Evolutionary conservation across 176 grass and related monocot species (phyloP), one percentile per base, ranked within the genome.

Genomic region (Carex littledalei): DNA sequence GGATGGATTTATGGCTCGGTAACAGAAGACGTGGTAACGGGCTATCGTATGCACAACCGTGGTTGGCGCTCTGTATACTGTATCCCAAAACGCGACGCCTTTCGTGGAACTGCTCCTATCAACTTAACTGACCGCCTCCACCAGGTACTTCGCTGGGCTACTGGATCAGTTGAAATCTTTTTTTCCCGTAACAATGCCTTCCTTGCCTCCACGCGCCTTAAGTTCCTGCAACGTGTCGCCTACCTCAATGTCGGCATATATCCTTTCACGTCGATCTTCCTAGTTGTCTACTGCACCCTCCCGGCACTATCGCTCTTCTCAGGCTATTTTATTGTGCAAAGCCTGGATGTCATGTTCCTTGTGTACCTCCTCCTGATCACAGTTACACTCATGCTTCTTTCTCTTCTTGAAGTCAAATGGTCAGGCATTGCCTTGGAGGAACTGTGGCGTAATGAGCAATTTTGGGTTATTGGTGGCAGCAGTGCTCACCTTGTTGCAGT

Each of bases 1-100:
- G 95, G 95, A 4, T 98, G 92, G 92, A 98, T 98, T 77, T 98
- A 98, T 85, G 95, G 95, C 12, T 94, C 92, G 12, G 92, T 98
- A 1, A 98, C 92, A 11, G 92, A 98, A 84, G 95, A 98, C 80
- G 95, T 98, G 74, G 95, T 94, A 21, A 98, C 95, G 0, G 91
- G 92, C 1, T 98, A 94, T 83, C 84, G 92, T 11, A 94, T 98
- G 92, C 95, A 98, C 91, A 94, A 94, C 67, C 91, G 95, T 9
- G 92, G 92, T 15, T 98, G 95, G 95, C 92, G 92, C 22, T 98
- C 95, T 52, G 87, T 94, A 9, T 98, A 94, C 90, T 98, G 95
- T 91, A 90, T 94, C 85, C 94, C 95, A 17, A 85, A 84, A 67
- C 91, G 91, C 29, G 93, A 98, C 77, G 95, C 95, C 3, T 94